Conservation (phyloP, 805 yeast species). For the Ogataea corticis region DNA sequence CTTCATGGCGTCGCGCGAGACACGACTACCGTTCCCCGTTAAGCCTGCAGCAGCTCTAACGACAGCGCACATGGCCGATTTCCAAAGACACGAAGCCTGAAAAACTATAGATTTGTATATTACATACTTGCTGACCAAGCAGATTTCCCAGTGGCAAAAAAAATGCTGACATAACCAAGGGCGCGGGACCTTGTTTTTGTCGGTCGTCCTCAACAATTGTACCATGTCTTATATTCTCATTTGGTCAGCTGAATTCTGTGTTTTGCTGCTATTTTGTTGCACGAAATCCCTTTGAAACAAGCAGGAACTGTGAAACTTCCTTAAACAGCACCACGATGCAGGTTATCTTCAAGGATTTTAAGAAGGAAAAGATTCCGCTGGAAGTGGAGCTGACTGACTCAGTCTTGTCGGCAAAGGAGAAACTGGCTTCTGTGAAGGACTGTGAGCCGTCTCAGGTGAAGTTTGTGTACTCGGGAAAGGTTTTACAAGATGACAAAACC, state of each 20-base stretch:
- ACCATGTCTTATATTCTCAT: not conserved
- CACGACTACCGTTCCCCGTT: slow-evolving; percentile 75
- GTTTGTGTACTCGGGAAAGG: slow-evolving; percentile 88
- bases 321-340: slow-evolving; percentile 49
- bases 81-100: not conserved
- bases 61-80: not conserved
- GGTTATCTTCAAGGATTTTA: slow-evolving; percentile 84
- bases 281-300: too few relatives aligned
- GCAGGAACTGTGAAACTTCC: too few relatives aligned
- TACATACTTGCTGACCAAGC: slow-evolving; percentile 1
- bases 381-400: slow-evolving; percentile 72
- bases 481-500: slow-evolving; percentile 79
- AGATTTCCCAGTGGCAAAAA: slow-evolving; percentile 6
- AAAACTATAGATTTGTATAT: not conserved
- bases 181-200: slow-evolving; percentile 7
- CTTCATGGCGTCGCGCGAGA: slow-evolving; percentile 82
- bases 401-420: slow-evolving; percentile 69
- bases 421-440: slow-evolving; percentile 64
- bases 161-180: slow-evolving; percentile 5
- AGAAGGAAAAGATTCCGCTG: slow-evolving; percentile 81
- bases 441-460: slow-evolving; percentile 77
- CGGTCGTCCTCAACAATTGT: not conserved
- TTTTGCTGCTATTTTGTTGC: too few relatives aligned
- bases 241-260: not conserved
- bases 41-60: slow-evolving; percentile 12